Base-by-base conservation (phyloP, 208 protist species). In the Blechomonas ayalai region DNA sequence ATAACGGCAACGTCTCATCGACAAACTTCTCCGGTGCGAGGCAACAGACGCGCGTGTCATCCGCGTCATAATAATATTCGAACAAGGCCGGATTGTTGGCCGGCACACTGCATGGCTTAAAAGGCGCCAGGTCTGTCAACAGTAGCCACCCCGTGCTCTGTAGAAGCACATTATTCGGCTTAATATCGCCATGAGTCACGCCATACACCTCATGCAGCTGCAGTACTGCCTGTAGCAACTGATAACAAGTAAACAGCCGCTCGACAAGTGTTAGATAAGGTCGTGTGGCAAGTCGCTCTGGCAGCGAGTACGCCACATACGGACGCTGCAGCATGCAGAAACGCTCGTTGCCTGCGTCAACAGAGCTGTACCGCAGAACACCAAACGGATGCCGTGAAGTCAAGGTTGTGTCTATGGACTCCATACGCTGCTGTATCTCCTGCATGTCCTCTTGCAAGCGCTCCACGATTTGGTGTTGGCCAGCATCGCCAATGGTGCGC, bases 51-150 rank as follows among this genome's bases (percentile, higher is more conserved):
- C 73, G 71, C 8, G 61, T 76, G 49, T 92, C 84, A 20, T 82
- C 80, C 0, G 76, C 88, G 47, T 95, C 80, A 52, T 95, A 96
- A 63, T 81, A 95, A 51, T 90, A 92, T 26, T 79, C 61, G 47
- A 90, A 95, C 16, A 87, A 38, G 2, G 76, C 67, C 0, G 81
- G 81, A 45, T 89, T 87, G 59, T 86, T 69, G 0, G 66, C 45
- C 0, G 79, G 74, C 12, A 96, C 33, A 0, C 44, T 36, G 0
- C 63, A 56, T 2, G 87, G 82, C 50, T 96, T 96, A 53, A 85
- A 95, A 9, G 77, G 82, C 4, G 80, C 85, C 27, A 96, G 53
- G 52, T 96, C 90, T 4, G 59, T 73, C 10, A 96, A 35, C 36
- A 82, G 78, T 6, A 95, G 48, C 64, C 79, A 81, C 15, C 86